Percentiles rank a stretch among this genome's conserved stretches.
Evolutionary conservation across 805 yeast species (phyloP).

Genomic region (Phaffomyces antillensis): DNA sequence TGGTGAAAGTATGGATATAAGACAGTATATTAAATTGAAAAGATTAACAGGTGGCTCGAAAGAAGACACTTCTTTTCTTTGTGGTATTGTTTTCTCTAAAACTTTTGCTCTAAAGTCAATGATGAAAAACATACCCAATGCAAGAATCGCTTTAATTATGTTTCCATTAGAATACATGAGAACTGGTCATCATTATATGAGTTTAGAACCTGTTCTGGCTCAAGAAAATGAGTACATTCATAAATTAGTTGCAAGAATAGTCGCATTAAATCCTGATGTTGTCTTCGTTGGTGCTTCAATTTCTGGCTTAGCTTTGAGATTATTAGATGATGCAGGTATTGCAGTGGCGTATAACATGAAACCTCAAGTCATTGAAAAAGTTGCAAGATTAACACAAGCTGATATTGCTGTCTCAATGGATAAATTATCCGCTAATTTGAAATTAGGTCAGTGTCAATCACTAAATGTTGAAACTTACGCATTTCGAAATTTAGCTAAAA

Average conservation of each 20-base stretch:
- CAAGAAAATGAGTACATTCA: conserved; percentile 83
- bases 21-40: conserved; percentile 85
- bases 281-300: conserved; percentile 73
- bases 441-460: conserved; percentile 65
- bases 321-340: conserved; percentile 67
- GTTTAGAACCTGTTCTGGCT: conserved; percentile 74
- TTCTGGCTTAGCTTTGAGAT: conserved; percentile 71
- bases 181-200: conserved; percentile 70
- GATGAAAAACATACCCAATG: conserved; percentile 57
- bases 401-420: conserved; percentile 85
- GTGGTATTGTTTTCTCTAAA: conserved; percentile 83
- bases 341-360: conserved; percentile 79
- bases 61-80: conserved; percentile 51
- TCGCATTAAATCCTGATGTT: conserved; percentile 70
- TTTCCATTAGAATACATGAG: conserved; percentile 85
- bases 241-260: conserved; percentile 72
- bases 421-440: conserved; percentile 63
- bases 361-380: conserved; percentile 70
- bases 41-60: conserved; percentile 71
- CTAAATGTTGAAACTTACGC: conserved; percentile 68
- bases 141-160: conserved; percentile 74
- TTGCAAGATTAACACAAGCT: conserved; percentile 73
- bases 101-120: conserved; percentile 72
- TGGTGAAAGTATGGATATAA: conserved; percentile 74
- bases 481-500: conserved; percentile 48